Evolutionary conservation across 1,284 basidiomycete genomes (phyloP).

Genomic region (Trametes hirsuta): DNA sequence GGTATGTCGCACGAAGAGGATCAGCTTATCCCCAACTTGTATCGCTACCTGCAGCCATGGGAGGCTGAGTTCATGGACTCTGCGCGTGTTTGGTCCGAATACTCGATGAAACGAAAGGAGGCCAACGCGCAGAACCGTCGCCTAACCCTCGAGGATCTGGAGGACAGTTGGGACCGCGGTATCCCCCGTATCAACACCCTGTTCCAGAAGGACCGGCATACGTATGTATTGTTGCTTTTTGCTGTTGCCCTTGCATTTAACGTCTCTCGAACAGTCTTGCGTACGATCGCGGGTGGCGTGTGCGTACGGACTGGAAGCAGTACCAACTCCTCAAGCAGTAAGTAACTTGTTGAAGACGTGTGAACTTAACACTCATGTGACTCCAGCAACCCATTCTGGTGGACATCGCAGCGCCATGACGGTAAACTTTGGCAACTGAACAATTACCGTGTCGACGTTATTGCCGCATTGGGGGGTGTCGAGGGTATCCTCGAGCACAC

Average conservation of each 20-base stretch:
- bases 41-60: constrained; percentile 98
- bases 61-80: constrained; percentile 99
- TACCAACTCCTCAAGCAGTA: constrained; percentile 93
- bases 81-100: constrained; percentile 98
- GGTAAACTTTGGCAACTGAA: constrained; percentile 98
- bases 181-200: constrained; percentile 97
- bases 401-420: constrained; percentile 98
- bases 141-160: constrained; percentile 94
- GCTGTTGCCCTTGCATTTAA: neutral
- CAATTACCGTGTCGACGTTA: constrained; percentile 98
- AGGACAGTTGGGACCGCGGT: constrained; percentile 98
- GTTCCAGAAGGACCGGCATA: constrained; percentile 98
- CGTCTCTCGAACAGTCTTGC: constrained; percentile 67
- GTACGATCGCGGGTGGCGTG: constrained; percentile 98
- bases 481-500: constrained; percentile 98
- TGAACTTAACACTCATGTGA: neutral
- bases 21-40: constrained; percentile 95
- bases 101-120: constrained; percentile 99
- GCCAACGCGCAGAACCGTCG: constrained; percentile 97
- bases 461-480: constrained; percentile 97
- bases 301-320: constrained; percentile 96
- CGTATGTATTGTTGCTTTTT: constrained; percentile 44
- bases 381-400: constrained; percentile 92
- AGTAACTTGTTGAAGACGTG: constrained; percentile 31
- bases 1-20: constrained; percentile 97